Evolutionary conservation across 139 green algal species (phyloP), one percentile per base, ranked within the genome.

Genomic region (Zygnema circumcarinatum): DNA sequence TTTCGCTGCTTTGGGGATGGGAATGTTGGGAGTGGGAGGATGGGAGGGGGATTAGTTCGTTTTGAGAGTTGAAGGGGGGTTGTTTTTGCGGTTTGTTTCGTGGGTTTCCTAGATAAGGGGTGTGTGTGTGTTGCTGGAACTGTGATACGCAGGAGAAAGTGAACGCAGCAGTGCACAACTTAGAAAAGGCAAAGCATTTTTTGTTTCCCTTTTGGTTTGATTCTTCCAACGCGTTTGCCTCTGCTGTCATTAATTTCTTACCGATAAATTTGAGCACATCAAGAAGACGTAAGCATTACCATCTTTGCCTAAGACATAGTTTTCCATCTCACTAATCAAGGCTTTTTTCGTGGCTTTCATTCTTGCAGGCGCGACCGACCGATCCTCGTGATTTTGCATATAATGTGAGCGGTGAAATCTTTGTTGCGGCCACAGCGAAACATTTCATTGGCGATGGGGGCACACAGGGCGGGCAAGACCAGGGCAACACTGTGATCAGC

Each of bases 401-500:
- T 52, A 56, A 3, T 47, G 36, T 83, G 20, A 47, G 39, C 11
- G 75, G 75, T 21, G 38, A 83, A 35, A 36, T 52, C 33, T 73
- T 88, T 32, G 74, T 88, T 2, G 72, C 83, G 1, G 73, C 83
- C 11, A 88, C 83, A 16, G 83, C 83, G 21, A 88, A 88, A n/a
- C 83, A 88, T 56, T 88, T 73, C 7, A 3, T 88, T 20, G 83
- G 72, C 11, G 83, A 88, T n/a, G 83, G 83, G 1, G 83, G 83
- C 39, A 88, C 83, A 20, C 42, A 21, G n/a, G 41, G 41, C 47
- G 83, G 83, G 25, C 22, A 68, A 38, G 83, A 88, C 41, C 36
- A 83, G 38, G 83, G 83, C 2, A 62, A 88, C 73, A 74, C 72
- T 29, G 25, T 38, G 0, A 53, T 41, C 25, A 72, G 38, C 21